These are phyloP conservation scores for Turnera subulata DNA, from an alignment of 345 rosid species.

Conservation along the genomic window DNA sequence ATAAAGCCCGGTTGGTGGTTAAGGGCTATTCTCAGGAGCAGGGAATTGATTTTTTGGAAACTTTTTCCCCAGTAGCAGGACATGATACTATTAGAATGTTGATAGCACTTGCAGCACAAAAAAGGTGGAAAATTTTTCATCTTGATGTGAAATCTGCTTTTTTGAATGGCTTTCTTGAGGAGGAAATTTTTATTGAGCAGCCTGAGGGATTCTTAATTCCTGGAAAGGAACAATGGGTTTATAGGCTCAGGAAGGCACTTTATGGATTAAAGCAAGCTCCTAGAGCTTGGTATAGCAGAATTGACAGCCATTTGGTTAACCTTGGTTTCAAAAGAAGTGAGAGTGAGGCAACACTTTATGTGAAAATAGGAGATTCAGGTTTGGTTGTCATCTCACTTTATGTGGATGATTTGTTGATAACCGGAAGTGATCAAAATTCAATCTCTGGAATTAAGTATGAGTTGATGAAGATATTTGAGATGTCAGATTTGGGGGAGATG, in stretches of 20 bases:
- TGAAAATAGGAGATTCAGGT: too few relatives aligned
- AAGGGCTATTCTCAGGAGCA: background rate
- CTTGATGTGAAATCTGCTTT: background rate
- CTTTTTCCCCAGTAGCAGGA: background rate
- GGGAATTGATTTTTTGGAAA: background rate
- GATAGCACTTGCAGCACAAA: background rate
- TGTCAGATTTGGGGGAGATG: background rate
- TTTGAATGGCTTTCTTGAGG: background rate
- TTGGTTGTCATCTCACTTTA: background rate
- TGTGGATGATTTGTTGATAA: background rate
- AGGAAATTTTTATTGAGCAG: background rate
- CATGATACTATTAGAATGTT: background rate
- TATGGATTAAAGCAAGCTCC: background rate
- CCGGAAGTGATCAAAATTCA: background rate
- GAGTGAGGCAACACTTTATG: background rate
- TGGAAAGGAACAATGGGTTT: background rate
- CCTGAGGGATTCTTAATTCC: background rate
- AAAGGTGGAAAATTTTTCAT: background rate
- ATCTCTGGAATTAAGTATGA: background rate
- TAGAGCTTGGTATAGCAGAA: background rate
- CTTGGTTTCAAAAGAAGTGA: background rate
- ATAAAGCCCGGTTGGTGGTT: background rate
- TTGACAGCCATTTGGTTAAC: background rate
- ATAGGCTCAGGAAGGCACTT: background rate
- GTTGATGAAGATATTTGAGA: background rate